A percentile compares a stretch with the other conserved stretches of the same genome.
phyloP scores from a whole-genome alignment of 2,329 filamentous ascomycete species.

The Alternaria brassicicola region DNA sequence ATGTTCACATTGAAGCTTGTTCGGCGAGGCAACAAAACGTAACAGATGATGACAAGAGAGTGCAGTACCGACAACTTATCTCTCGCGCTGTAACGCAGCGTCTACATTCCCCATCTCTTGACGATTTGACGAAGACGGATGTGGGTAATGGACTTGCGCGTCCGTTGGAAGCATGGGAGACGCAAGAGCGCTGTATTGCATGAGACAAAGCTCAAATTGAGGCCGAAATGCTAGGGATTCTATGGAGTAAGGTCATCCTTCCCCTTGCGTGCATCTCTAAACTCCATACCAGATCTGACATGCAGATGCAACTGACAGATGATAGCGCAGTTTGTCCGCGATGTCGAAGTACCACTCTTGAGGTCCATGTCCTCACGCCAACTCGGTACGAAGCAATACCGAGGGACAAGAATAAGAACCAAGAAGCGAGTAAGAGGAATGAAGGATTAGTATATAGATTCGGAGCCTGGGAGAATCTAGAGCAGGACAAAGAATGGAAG shows the following conservation, averaged over 20 bases:
- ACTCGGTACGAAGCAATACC: conserved; percentile 7
- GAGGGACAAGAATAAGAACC: background rate
- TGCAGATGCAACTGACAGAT: background rate
- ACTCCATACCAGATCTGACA: background rate
- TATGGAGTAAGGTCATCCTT: background rate
- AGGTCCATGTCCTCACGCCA: conserved; percentile 12
- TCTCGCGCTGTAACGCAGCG: conserved; percentile 24
- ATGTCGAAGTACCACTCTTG: background rate
- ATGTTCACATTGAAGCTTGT: background rate
- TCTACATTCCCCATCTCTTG: conserved; percentile 16
- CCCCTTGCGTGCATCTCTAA: too few species aligned
- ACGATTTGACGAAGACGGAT: background rate
- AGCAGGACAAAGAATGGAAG: background rate
- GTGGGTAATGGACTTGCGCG: background rate
- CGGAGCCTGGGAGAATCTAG: background rate
- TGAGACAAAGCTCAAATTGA: background rate
- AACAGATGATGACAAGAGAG: background rate
- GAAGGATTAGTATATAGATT: background rate
- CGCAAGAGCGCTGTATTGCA: background rate
- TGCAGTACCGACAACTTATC: conserved; percentile 26
- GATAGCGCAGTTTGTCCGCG: background rate
- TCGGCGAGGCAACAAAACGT: background rate
- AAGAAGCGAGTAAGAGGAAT: background rate
- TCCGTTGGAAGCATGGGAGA: background rate
- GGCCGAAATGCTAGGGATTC: background rate